Base-by-base conservation (phyloP, 306 rosid genomes). In the Adenanthera pavonina region DNA sequence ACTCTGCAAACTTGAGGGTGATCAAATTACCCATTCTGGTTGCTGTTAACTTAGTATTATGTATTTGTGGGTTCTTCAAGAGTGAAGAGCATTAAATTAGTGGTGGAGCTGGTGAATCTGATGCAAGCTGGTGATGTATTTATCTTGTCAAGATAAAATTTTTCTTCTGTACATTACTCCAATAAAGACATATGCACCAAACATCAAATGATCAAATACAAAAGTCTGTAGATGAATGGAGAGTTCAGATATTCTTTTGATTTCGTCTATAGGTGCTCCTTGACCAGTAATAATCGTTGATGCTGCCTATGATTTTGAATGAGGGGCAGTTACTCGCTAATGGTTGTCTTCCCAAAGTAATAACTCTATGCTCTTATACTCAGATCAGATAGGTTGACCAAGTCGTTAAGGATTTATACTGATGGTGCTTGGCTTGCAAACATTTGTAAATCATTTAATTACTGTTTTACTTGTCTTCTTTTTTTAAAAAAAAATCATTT, bases 1-100 rank as follows among this genome's bases (percentile, higher is more conserved):
- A 64, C 87, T 48, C 65, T 30, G 38, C 59, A 59, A 48, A 44
- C 84, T 36, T 64, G 41, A 25, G 52, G 64, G 51, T 61, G 46
- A 67, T 66, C 75, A 69, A 53, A 20, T 64, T 74, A 81, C 74
- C 13, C 8, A 12, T 33, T 61, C 68, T 12, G 16, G 5, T 25
- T 30, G 46, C 36, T 60, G 40, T 60, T 69, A 62, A 72, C 51
- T 48, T 33, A 11, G 65, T 19, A 54, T 43, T 17, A 6, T 38
- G 30, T 25, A 0, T 36, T 34, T 61, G 17, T 74, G 68, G 71
- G 41, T 78, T 36, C 52, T 41, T 78, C 78, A 61, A 38, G 82
- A 74, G 44, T 65, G 82, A 46, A 36, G 54, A 53, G 47, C 35
- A 72, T 36, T 25, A 20, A 30, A 48, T 33, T 60, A 62, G 51